A percentile compares a stretch with the other conserved stretches of the same genome.
phyloP scores from a whole-genome alignment of 768 basidiomycete species.

The Grammothele lineata region DNA sequence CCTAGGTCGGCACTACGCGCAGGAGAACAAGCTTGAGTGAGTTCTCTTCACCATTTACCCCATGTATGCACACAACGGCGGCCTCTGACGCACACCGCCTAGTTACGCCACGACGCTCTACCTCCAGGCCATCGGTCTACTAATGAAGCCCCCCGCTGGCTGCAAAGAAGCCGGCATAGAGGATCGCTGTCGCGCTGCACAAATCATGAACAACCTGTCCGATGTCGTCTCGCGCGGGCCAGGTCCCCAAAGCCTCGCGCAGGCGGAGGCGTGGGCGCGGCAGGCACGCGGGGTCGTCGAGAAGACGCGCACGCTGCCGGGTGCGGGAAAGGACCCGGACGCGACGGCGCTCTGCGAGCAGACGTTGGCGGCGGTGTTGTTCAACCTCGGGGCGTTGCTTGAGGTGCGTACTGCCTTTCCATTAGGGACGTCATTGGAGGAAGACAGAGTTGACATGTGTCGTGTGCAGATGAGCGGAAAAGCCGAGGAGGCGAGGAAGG shows the following conservation, averaged over 20 bases:
- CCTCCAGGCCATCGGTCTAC: slow-evolving; percentile 57
- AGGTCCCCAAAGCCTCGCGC: slow-evolving; percentile 32
- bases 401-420: slow-evolving; percentile 27
- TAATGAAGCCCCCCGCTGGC: slow-evolving; percentile 40
- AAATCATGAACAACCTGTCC: slow-evolving; percentile 46
- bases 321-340: slow-evolving; percentile 2
- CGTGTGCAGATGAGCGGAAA: slow-evolving; percentile 31
- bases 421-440: slow-evolving; percentile 1
- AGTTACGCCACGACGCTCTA: slow-evolving; percentile 67
- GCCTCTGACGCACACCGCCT: background rate
- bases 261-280: slow-evolving; percentile 60
- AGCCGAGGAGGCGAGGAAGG: slow-evolving; percentile 21
- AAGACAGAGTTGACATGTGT: background rate
- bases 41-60: slow-evolving; percentile 22
- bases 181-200: slow-evolving; percentile 57
- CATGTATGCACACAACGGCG: slow-evolving; percentile 4
- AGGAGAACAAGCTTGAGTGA: slow-evolving; percentile 52
- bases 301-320: slow-evolving; percentile 22
- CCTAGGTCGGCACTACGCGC: slow-evolving; percentile 57
- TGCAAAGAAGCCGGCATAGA: slow-evolving; percentile 31
- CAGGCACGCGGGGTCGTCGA: slow-evolving; percentile 33
- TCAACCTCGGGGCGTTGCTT: slow-evolving; percentile 54
- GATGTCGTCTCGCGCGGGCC: slow-evolving; percentile 37
- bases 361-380: slow-evolving; percentile 53
- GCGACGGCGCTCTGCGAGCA: slow-evolving; percentile 40